Evolutionary conservation across 805 yeast species (phyloP).

Genomic region (Saccharomycopsis babjevae): DNA sequence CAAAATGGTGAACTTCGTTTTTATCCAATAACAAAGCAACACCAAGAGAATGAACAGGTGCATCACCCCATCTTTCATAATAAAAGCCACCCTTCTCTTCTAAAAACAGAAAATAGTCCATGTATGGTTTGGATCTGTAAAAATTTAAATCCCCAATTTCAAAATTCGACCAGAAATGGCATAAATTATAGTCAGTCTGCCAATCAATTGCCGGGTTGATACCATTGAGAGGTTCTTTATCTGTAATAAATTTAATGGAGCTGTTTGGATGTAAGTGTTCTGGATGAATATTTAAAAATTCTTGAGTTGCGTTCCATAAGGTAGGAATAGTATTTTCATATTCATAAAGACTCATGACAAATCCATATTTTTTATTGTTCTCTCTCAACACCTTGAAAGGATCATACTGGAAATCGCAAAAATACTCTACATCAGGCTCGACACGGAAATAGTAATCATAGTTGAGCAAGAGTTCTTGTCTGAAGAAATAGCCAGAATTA

Average conservation of each 20-base stretch:
- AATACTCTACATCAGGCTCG: constrained; percentile 84
- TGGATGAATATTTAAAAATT: constrained; percentile 50
- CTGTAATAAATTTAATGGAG: constrained; percentile 45
- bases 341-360: constrained; percentile 75
- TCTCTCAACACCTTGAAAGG: constrained; percentile 75
- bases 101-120: constrained; percentile 49
- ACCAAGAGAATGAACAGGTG: constrained; percentile 78
- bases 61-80: constrained; percentile 93
- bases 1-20: constrained; percentile 62
- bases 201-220: constrained; percentile 35
- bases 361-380: constrained; percentile 73
- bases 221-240: constrained; percentile 36
- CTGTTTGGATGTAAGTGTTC: constrained; percentile 56
- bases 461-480: constrained; percentile 56
- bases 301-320: constrained; percentile 64
- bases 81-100: constrained; percentile 69
- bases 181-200: constrained; percentile 56
- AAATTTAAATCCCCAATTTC: constrained; percentile 66
- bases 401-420: constrained; percentile 82
- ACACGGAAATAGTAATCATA: constrained; percentile 93
- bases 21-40: constrained; percentile 48
- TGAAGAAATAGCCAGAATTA: constrained; percentile 84
- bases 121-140: constrained; percentile 57
- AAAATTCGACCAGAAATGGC: constrained; percentile 85
- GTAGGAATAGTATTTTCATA: constrained; percentile 80